Percentiles rank a stretch among this genome's conserved stretches.
These are phyloP conservation scores for Lipomyces starkeyi DNA, from an alignment of 805 yeast species.

Conservation along the genomic window DNA sequence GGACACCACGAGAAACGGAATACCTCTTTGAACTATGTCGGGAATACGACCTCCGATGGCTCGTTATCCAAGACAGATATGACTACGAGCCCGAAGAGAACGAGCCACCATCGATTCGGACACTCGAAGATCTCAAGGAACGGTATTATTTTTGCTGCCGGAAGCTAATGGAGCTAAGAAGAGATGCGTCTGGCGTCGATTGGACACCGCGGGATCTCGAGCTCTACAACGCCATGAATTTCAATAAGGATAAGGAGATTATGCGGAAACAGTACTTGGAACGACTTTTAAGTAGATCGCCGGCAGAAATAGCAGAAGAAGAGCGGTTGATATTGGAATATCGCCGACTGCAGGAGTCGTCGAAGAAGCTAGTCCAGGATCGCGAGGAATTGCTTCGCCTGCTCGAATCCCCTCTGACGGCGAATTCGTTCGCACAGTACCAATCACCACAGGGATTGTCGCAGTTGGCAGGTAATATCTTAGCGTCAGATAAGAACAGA, in stretches of 20 bases:
- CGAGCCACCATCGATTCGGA: slow-evolving; percentile 47
- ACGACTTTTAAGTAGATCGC: slow-evolving; percentile 77
- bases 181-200: slow-evolving; percentile 51
- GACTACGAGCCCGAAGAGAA: slow-evolving; percentile 43
- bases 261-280: slow-evolving; percentile 83
- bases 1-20: slow-evolving; percentile 80
- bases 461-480: slow-evolving; percentile 78
- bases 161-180: slow-evolving; percentile 56
- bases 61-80: slow-evolving; percentile 67
- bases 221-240: slow-evolving; percentile 68
- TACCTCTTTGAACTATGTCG: slow-evolving; percentile 71
- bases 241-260: slow-evolving; percentile 70
- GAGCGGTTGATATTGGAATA: slow-evolving; percentile 94
- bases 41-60: slow-evolving; percentile 70
- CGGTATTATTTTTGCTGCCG: slow-evolving; percentile 76
- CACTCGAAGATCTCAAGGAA: slow-evolving; percentile 81
- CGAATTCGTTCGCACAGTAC: slow-evolving; percentile 76
- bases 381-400: slow-evolving; percentile 77
- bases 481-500: slow-evolving; percentile 69
- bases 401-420: slow-evolving; percentile 84
- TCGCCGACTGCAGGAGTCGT: slow-evolving; percentile 86
- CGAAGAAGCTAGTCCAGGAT: slow-evolving; percentile 84
- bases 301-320: slow-evolving; percentile 98
- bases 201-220: slow-evolving; percentile 54
- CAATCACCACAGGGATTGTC: slow-evolving; percentile 87